phyloP scores from a whole-genome alignment of 371 early-diverging fungal genomes.

The Apophysomyces variabilis region DNA sequence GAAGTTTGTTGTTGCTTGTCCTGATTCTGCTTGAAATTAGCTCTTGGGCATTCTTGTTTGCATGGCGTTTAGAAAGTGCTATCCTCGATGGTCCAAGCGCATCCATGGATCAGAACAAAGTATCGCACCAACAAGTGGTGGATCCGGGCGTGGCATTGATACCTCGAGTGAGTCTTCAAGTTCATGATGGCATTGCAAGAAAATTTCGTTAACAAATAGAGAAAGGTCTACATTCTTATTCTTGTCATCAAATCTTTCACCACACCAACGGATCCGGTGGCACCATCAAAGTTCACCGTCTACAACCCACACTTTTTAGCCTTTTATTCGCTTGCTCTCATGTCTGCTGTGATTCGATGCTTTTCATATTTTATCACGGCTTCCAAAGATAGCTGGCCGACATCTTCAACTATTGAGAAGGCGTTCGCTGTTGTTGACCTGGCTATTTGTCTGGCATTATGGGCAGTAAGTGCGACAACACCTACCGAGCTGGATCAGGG shows the following conservation, averaged over 20 bases:
- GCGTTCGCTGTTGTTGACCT: constrained; percentile 49
- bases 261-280: constrained; percentile 48
- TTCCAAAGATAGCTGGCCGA: constrained; percentile 28
- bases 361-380: constrained; percentile 50
- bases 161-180: constrained; percentile 34
- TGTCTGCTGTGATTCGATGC: constrained; percentile 51
- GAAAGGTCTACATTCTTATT: constrained; percentile 55
- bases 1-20: constrained; percentile 38
- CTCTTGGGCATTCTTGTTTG: constrained; percentile 53
- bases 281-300: constrained; percentile 58
- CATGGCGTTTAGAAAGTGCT: constrained; percentile 54
- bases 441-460: constrained; percentile 39
- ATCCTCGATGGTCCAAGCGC: constrained; percentile 32
- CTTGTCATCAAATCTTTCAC: constrained; percentile 56
- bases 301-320: constrained; percentile 55
- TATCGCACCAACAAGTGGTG: constrained; percentile 41
- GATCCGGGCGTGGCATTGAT: constrained; percentile 46
- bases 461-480: constrained; percentile 51
- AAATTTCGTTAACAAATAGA: not conserved
- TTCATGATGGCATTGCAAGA: not conserved
- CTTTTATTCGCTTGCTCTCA: constrained; percentile 51
- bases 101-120: constrained; percentile 18
- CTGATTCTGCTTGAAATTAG: constrained; percentile 48
- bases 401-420: constrained; percentile 47
- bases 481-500: constrained; percentile 50